These are phyloP conservation scores for Kentomonas sorsogonicus DNA, from an alignment of 208 protist species.

Conservation along the genomic window DNA sequence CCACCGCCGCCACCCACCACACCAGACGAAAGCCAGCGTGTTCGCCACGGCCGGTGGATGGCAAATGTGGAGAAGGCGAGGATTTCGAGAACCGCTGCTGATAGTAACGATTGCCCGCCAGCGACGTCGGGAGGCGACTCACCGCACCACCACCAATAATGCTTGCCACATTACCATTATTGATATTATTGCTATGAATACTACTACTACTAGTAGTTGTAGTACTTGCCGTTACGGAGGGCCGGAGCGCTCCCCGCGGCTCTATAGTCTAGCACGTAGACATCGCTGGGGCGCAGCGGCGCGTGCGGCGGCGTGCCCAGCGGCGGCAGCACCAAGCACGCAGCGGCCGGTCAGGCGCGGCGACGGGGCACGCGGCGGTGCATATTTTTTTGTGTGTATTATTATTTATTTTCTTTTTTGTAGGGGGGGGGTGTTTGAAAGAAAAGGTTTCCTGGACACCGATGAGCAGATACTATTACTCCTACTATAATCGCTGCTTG, in stretches of 20 bases:
- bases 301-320: too few relatives aligned
- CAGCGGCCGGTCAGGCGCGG: too few relatives aligned
- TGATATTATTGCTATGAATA: background rate
- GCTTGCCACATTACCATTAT: background rate
- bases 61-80: slow-evolving; percentile 7
- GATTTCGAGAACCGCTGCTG: slow-evolving; percentile 33
- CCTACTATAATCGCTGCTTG: too few relatives aligned
- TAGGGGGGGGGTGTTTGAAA: too few relatives aligned
- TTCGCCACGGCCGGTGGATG: slow-evolving; percentile 10
- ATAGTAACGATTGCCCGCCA: slow-evolving; percentile 75
- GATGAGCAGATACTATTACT: too few relatives aligned
- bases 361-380: too few relatives aligned
- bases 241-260: slow-evolving; percentile 1
- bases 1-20: too few relatives aligned
- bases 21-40: slow-evolving; percentile 9
- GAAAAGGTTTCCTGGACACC: too few relatives aligned
- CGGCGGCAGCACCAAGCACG: too few relatives aligned
- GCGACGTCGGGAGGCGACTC: slow-evolving; percentile 23
- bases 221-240: background rate
- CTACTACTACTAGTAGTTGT: background rate
- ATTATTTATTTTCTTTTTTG: too few relatives aligned
- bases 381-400: too few relatives aligned
- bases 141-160: background rate
- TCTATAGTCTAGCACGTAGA: background rate
- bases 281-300: too few relatives aligned